Evolutionary conservation across 1,284 basidiomycete species (phyloP).

Genomic region (Moesziomyces antarcticus): DNA sequence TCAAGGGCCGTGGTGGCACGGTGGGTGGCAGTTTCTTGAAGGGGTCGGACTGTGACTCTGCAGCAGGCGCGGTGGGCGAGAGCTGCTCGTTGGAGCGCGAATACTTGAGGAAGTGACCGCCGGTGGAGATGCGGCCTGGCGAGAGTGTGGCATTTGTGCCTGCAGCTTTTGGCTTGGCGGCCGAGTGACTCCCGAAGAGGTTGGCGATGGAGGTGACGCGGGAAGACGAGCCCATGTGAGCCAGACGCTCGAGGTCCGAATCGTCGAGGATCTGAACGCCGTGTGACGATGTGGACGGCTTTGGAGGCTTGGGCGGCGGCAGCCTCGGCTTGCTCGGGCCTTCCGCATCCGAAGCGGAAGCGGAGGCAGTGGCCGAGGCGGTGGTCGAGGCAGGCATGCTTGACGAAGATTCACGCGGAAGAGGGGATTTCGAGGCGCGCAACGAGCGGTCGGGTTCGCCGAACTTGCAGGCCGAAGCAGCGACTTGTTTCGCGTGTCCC

Average conservation of each 20-base stretch:
- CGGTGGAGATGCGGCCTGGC: constrained; percentile 22
- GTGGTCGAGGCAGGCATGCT: constrained; percentile 19
- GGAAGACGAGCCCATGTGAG: constrained; percentile 13
- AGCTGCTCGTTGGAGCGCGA: constrained; percentile 48
- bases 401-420: constrained; percentile 6
- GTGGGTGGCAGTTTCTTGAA: constrained; percentile 28
- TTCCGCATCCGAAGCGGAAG: constrained; percentile 37
- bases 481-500: constrained; percentile 4
- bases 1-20: constrained; percentile 37
- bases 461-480: constrained; percentile 20
- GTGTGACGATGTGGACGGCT: constrained; percentile 18
- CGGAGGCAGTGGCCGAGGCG: constrained; percentile 29
- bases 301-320: constrained; percentile 35
- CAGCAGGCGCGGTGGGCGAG: constrained; percentile 16
- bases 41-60: constrained; percentile 4
- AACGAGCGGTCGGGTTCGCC: constrained; percentile 19
- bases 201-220: constrained; percentile 34
- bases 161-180: constrained; percentile 1
- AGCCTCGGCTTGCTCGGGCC: constrained; percentile 19
- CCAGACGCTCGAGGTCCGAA: constrained; percentile 39
- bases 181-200: constrained; percentile 24
- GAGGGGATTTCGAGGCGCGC: constrained; percentile 10
- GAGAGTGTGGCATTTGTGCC: constrained; percentile 3
- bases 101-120: constrained; percentile 39
- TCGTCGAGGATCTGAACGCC: constrained; percentile 43